These are phyloP conservation scores for Stylonectria norvegica DNA, from an alignment of 2,329 filamentous ascomycete species.

Conservation along the genomic window DNA sequence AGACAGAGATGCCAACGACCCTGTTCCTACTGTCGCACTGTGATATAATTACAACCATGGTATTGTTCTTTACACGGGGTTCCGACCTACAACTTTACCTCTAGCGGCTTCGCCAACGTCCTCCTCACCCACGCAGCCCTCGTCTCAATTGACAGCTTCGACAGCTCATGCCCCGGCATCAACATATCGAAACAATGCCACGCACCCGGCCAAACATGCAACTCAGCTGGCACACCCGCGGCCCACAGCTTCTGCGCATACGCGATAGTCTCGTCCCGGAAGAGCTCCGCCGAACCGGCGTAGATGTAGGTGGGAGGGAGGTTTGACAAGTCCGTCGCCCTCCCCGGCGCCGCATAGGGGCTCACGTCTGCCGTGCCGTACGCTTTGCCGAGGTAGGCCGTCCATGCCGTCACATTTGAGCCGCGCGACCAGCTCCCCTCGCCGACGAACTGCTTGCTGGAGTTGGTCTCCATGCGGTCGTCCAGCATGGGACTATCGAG, in stretches of 20 bases:
- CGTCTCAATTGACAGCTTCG: conserved; percentile 10
- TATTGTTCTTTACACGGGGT: not conserved
- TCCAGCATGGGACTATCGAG: conserved; percentile 48
- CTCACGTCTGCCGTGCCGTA: conserved; percentile 32
- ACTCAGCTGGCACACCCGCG: conserved; percentile 40
- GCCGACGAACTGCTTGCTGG: conserved; percentile 31
- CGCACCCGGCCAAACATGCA: conserved; percentile 42
- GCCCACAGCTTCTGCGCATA: conserved; percentile 39
- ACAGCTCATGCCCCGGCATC: conserved; percentile 12
- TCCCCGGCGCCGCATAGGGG: conserved; percentile 35
- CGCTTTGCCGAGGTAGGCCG: conserved; percentile 36
- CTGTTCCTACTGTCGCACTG: no score
- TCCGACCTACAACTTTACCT: conserved; percentile 7
- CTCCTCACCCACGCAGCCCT: conserved; percentile 15
- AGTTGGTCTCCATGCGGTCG: conserved; percentile 35
- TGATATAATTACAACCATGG: not conserved
- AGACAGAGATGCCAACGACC: no score
- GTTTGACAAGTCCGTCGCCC: conserved; percentile 33
- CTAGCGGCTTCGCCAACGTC: conserved; percentile 5
- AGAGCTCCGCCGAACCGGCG: conserved; percentile 41
- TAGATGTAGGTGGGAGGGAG: conserved; percentile 44
- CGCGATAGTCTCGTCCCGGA: conserved; percentile 39
- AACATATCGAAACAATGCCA: conserved; percentile 38
- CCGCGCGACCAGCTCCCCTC: conserved; percentile 35
- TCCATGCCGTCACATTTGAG: conserved; percentile 41